phyloP scores from a whole-genome alignment of 208 protist genomes.

The Sergeia podlipaevii region DNA sequence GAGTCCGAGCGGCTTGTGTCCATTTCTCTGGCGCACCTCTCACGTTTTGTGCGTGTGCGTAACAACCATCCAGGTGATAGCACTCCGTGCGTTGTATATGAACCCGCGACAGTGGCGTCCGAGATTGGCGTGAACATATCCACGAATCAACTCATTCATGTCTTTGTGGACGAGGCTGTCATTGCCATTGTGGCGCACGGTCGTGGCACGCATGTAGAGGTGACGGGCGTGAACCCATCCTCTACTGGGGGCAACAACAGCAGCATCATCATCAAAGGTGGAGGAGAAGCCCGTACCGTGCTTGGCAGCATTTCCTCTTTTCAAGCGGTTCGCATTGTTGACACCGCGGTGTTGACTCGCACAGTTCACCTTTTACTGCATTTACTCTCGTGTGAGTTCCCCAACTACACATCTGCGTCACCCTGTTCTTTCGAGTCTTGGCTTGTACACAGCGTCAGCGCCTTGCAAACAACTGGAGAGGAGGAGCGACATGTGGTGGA shows the following conservation, averaged over 20 bases:
- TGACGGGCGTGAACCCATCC: no score
- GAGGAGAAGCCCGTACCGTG: constrained; percentile 8
- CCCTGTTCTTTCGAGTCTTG: constrained; percentile 61
- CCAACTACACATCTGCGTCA: constrained; percentile 46
- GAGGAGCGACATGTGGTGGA: neutral
- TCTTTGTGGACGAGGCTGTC: constrained; percentile 81
- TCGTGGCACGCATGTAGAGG: constrained; percentile 12
- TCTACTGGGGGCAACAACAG: constrained; percentile 1
- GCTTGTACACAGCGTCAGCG: constrained; percentile 46
- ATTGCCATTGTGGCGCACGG: constrained; percentile 48
- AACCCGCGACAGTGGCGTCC: constrained; percentile 23
- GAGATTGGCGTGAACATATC: constrained; percentile 62
- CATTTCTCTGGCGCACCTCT: constrained; percentile 31
- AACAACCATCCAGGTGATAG: neutral
- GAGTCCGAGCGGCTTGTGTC: constrained; percentile 20
- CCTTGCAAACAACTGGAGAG: constrained; percentile 23
- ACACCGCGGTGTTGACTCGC: constrained; percentile 26
- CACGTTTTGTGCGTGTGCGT: constrained; percentile 32
- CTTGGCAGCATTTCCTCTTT: neutral
- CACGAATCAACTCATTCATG: constrained; percentile 87
- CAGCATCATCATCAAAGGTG: neutral
- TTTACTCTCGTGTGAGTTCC: constrained; percentile 70
- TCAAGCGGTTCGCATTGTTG: constrained; percentile 13
- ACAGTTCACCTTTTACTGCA: constrained; percentile 42
- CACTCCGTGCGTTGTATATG: constrained; percentile 18